Evolutionary conservation across 2,329 filamentous ascomycete species (phyloP), one percentile per base, ranked within the genome.

Genomic region (Alternaria gansuensis): DNA sequence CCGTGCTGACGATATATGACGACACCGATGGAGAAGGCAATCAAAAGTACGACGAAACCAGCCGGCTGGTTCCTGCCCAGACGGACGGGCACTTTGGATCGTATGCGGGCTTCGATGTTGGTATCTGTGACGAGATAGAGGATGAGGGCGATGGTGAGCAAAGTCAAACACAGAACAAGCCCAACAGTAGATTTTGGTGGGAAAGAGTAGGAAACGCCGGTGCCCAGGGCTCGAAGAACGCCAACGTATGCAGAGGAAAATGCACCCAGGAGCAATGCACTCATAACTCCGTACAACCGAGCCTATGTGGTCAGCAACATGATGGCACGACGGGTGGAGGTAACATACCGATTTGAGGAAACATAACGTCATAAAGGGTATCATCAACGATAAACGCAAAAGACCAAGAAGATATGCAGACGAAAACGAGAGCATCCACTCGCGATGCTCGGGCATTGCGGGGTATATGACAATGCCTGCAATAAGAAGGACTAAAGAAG

Each of bases 1-100:
- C 80, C 79, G 29, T 78, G 75, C 28, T 78, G 72, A 48, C 58
- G 79, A 78, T 62, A 82, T 54, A 73, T 37, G 9, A 69, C 57
- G 5, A 73, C 66, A 45, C 68, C 67, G 8, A 73, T 58, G 8
- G 65, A 70, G 24, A 76, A 68, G n/a, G 78, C 69, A 43, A 83
- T 74, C 1, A 84, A 66, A 4, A 80, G 37, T 5, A 80, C 54
- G 17, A 83, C 70, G 4, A 78, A 66, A 2, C 69, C 64, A 6
- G 69, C 60, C 9, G 66, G 67, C 57, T 76, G 74, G 50, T 72
- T 71, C 59, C 72, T 65, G 54, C 73, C 72, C 33, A 75, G 60
- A 36, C 74, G 72, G n/a, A 73, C 56, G n/a, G 68, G 66, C 5
- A 76, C 65, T 26, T 66, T 70, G 9, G 67, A 66, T 36, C 72